These are phyloP conservation scores for Mycena capillaripes DNA, from an alignment of 768 basidiomycete species.

Conservation along the genomic window DNA sequence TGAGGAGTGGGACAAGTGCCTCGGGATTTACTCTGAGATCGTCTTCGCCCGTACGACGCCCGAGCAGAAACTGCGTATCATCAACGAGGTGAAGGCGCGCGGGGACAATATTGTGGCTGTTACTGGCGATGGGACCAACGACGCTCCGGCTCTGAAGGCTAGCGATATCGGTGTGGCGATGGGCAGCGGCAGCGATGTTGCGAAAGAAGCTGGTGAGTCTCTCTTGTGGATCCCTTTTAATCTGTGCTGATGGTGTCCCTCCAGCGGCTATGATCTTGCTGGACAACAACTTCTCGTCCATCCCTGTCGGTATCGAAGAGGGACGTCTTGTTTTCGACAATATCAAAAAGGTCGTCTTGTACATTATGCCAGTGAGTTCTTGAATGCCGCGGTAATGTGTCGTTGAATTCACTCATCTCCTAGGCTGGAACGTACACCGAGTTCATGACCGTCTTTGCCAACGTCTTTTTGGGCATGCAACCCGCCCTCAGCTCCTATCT, in stretches of 20 bases:
- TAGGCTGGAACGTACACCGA: constrained; percentile 72
- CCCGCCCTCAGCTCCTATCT: constrained; percentile 68
- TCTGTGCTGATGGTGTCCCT: not conserved
- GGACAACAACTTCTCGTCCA: constrained; percentile 72
- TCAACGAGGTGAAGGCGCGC: constrained; percentile 63
- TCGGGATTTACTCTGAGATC: constrained; percentile 56
- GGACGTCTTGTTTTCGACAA: constrained; percentile 74
- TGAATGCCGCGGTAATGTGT: not conserved
- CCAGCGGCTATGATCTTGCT: constrained; percentile 62
- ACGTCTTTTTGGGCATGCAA: constrained; percentile 72
- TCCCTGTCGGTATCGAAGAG: constrained; percentile 69
- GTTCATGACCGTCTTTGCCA: constrained; percentile 67
- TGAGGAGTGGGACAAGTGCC: constrained; percentile 55
- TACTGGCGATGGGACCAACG: constrained; percentile 71
- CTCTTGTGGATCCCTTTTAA: constrained; percentile 46
- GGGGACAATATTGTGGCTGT: constrained; percentile 66
- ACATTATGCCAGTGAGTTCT: constrained; percentile 56
- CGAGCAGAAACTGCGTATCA: constrained; percentile 71
- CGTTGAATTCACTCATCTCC: not conserved
- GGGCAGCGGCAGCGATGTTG: constrained; percentile 63
- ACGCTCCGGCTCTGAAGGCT: constrained; percentile 64
- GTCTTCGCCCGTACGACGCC: constrained; percentile 70
- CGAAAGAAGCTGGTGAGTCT: constrained; percentile 64
- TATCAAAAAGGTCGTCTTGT: constrained; percentile 65
- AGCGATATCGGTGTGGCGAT: constrained; percentile 71